Conservation (phyloP, 306 rosid genomes). For the Betula pendula region DNA sequence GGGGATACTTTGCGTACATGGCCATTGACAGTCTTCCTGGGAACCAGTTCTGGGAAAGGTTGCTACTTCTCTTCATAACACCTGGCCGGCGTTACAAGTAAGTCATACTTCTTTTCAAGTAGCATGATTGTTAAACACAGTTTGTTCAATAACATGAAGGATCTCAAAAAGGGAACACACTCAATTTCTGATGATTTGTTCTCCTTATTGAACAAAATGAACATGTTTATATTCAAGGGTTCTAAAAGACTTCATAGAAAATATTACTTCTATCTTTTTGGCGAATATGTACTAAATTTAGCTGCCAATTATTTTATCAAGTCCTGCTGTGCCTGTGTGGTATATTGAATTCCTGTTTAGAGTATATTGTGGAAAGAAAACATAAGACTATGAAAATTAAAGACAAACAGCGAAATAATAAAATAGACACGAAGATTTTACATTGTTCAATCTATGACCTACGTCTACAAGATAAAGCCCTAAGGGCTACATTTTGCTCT, state of each 20-base stretch:
- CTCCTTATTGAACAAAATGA: neutral
- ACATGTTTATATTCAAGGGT: neutral
- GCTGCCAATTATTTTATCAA: neutral
- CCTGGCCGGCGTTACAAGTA: slow-evolving; percentile 76
- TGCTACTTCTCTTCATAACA: slow-evolving; percentile 60
- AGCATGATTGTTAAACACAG: neutral
- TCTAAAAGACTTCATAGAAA: neutral
- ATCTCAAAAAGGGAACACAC: neutral
- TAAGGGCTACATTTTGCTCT: too few species aligned
- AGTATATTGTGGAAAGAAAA: too few species aligned
- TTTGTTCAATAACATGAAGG: neutral
- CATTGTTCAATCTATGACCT: too few species aligned
- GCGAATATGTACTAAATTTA: neutral
- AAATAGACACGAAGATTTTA: too few species aligned
- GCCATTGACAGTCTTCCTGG: slow-evolving; percentile 96
- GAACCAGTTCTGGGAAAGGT: slow-evolving; percentile 87
- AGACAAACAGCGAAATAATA: too few species aligned
- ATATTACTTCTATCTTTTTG: neutral
- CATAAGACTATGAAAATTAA: too few species aligned
- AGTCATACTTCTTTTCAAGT: slow-evolving; percentile 27
- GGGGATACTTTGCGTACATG: slow-evolving; percentile 95
- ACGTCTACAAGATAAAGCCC: too few species aligned
- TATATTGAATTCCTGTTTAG: neutral
- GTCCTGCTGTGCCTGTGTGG: neutral
- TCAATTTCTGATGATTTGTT: neutral